Evolutionary conservation across 805 yeast species (phyloP).

Genomic region (Blastobotrys parvus): DNA sequence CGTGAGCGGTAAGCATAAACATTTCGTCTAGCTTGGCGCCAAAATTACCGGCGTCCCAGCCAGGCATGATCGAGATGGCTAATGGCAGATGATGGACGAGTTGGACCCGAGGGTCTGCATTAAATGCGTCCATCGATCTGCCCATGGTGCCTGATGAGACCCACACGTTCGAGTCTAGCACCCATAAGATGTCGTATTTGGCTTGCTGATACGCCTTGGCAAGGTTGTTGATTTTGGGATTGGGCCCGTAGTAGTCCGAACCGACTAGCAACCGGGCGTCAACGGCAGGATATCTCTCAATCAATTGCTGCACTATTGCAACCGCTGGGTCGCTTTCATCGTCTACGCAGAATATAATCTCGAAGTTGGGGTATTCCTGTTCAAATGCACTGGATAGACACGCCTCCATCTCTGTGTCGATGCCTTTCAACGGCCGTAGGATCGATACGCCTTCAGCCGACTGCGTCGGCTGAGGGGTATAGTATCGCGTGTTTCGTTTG

Average conservation of each 20-base stretch:
- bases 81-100: constrained; percentile 76
- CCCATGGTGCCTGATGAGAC: constrained; percentile 54
- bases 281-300: constrained; percentile 45
- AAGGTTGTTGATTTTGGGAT: constrained; percentile 81
- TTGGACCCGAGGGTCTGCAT: constrained; percentile 37
- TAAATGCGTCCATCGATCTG: constrained; percentile 48
- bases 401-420: constrained; percentile 63
- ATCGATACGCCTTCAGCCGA: constrained; percentile 55
- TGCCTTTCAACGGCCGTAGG: constrained; percentile 73
- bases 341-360: constrained; percentile 71
- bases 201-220: constrained; percentile 72
- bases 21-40: constrained; percentile 77
- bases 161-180: constrained; percentile 81
- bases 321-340: constrained; percentile 55
- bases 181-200: constrained; percentile 69
- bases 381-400: constrained; percentile 61
- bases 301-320: constrained; percentile 43
- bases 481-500: background rate
- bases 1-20: constrained; percentile 76
- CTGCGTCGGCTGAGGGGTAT: background rate
- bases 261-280: constrained; percentile 55
- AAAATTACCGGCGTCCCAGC: constrained; percentile 25
- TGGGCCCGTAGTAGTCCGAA: constrained; percentile 55
- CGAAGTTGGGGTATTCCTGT: constrained; percentile 65
- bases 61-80: constrained; percentile 31